These are phyloP conservation scores for Symbiodinium pilosum DNA, from an alignment of 73 alveolate species.

Conservation along the genomic window DNA sequence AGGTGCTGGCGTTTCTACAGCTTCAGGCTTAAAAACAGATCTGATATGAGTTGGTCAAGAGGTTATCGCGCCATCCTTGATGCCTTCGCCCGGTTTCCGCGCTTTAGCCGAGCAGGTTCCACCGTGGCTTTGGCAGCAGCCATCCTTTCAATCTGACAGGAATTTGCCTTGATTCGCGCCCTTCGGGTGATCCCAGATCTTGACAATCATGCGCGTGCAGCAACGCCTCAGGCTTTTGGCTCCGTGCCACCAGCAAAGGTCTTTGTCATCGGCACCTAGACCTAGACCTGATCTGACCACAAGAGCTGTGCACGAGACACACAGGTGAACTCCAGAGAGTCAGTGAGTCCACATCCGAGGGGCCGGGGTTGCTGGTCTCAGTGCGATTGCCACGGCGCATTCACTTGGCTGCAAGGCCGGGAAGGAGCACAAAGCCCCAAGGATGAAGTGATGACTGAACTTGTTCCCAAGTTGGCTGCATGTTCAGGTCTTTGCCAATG, in stretches of 20 bases:
- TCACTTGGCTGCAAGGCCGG: conserved; percentile 92
- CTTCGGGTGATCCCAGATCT: too few relatives aligned
- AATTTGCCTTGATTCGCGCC: too few relatives aligned
- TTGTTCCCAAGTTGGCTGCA: not conserved
- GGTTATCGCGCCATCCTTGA: conserved; percentile 97
- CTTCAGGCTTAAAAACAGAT: not conserved
- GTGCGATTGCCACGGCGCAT: conserved; percentile 95
- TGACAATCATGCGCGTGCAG: too few relatives aligned
- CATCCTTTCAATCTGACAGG: too few relatives aligned
- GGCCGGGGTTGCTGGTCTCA: conserved; percentile 96
- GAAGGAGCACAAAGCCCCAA: too few relatives aligned
- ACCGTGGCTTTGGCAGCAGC: too few relatives aligned
- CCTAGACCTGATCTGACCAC: not conserved
- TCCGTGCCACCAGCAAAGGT: conserved; percentile 98
- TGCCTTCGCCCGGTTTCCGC: conserved; percentile 95
- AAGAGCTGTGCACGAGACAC: too few relatives aligned
- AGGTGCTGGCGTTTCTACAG: not conserved
- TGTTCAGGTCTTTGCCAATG: conserved; percentile 66
- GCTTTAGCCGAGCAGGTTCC: conserved; percentile 79
- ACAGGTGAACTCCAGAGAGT: too few relatives aligned
- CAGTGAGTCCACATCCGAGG: not conserved
- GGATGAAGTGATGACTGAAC: too few relatives aligned
- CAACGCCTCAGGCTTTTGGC: conserved; percentile 94
- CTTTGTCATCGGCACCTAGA: conserved; percentile 96
- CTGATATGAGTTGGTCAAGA: not conserved